phyloP scores from a whole-genome alignment of 352 stramenopile species.

The Pythium dissimile region DNA sequence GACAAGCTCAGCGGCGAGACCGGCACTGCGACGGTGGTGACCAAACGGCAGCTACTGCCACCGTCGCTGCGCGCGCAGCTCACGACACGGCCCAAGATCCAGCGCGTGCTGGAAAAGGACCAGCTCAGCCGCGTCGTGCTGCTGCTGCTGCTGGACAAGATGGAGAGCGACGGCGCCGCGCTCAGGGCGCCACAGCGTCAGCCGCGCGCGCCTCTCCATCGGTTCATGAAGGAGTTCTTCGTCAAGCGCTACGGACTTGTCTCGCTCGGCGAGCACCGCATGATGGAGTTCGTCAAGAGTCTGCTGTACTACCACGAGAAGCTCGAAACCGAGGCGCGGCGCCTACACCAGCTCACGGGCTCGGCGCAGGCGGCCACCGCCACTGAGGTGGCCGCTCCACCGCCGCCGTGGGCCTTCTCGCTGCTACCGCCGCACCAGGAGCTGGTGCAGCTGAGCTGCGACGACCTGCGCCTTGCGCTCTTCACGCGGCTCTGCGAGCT shows the following conservation, averaged over 20 bases:
- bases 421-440: conserved; percentile 7
- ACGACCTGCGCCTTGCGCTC: conserved; percentile 45
- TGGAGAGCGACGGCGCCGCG: conserved; percentile 38
- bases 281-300: conserved; percentile 72
- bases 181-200: conserved; percentile 5
- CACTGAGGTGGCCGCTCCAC: too few relatives aligned
- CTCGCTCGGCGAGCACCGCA: conserved; percentile 59
- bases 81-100: conserved; percentile 39
- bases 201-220: conserved; percentile 32
- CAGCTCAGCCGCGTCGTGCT: conserved; percentile 42
- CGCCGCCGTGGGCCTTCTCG: not conserved
- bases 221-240: conserved; percentile 62
- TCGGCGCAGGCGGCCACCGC: conserved; percentile 2
- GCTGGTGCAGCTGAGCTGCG: conserved; percentile 10
- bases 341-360: not conserved
- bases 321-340: conserved; percentile 26
- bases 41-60: conserved; percentile 43
- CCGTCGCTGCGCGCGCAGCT: conserved; percentile 48
- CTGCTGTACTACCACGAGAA: conserved; percentile 49
- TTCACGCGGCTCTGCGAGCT: conserved; percentile 60
- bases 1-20: conserved; percentile 16
- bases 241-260: conserved; percentile 46
- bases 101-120: conserved; percentile 51
- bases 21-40: conserved; percentile 28
- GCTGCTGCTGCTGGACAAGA: conserved; percentile 47